Evolutionary conservation across 2,329 filamentous ascomycete species (phyloP).

Genomic region (Stylonectria norvegica): DNA sequence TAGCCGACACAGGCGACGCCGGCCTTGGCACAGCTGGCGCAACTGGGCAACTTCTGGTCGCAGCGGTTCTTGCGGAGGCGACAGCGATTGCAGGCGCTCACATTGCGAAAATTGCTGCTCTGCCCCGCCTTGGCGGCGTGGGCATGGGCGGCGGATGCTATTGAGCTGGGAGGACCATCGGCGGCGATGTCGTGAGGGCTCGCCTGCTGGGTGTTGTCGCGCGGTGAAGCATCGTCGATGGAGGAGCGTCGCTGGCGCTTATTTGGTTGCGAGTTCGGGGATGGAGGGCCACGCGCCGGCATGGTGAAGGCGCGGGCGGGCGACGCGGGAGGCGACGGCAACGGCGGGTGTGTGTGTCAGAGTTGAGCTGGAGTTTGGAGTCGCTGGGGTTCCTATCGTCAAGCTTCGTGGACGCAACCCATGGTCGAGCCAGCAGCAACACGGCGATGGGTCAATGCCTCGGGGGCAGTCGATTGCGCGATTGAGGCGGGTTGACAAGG

Average conservation of each 20-base stretch:
- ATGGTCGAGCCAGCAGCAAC: conserved; percentile 8
- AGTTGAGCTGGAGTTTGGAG: neutral
- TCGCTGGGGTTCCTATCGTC: conserved; percentile 9
- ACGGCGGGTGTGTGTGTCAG: neutral
- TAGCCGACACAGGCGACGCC: conserved; percentile 88
- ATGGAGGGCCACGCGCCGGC: conserved; percentile 48
- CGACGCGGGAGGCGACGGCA: conserved; percentile 11
- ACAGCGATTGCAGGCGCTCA: conserved; percentile 92
- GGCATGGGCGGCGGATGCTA: conserved; percentile 5
- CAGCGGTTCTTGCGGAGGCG: conserved; percentile 90
- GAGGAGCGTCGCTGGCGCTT: conserved; percentile 58
- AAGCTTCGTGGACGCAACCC: conserved; percentile 14
- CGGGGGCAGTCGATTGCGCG: too few species aligned
- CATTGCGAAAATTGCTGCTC: conserved; percentile 73
- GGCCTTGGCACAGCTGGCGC: conserved; percentile 90
- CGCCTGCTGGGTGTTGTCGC: conserved; percentile 26
- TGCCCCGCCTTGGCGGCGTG: conserved; percentile 47
- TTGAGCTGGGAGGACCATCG: conserved; percentile 23
- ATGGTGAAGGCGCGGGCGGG: conserved; percentile 32
- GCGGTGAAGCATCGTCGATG: conserved; percentile 44
- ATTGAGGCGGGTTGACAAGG: too few species aligned
- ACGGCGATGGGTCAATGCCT: neutral
- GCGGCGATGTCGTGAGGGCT: conserved; percentile 27
- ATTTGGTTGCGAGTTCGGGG: conserved; percentile 48
- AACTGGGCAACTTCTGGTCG: conserved; percentile 88